Percentiles rank a stretch among this genome's conserved stretches.
Evolutionary conservation across 169 alveolate species (phyloP).

Genomic region (Babesia divergens): DNA sequence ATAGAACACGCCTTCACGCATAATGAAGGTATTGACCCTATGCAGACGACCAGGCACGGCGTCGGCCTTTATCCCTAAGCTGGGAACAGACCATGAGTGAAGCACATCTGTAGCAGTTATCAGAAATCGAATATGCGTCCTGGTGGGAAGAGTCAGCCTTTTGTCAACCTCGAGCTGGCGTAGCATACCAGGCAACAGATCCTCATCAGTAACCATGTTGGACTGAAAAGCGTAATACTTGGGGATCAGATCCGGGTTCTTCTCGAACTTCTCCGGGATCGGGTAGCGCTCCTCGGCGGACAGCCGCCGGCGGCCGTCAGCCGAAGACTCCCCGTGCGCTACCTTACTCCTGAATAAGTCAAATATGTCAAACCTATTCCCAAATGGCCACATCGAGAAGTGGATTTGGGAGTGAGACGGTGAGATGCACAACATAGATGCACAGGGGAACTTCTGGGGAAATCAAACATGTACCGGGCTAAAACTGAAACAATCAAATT

Average conservation of each 20-base stretch:
- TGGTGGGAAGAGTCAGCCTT: conserved; percentile 84
- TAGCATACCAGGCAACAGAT: conserved; percentile 81
- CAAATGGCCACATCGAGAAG: conserved; percentile 32
- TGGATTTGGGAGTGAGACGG: not conserved
- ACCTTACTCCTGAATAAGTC: conserved; percentile 8
- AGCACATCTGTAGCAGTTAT: conserved; percentile 84
- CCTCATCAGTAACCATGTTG: conserved; percentile 78
- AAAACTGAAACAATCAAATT: not conserved
- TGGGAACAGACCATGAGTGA: conserved; percentile 80
- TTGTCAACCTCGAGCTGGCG: conserved; percentile 85
- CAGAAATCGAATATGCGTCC: conserved; percentile 85
- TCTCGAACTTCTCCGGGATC: conserved; percentile 68
- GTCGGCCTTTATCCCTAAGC: conserved; percentile 87
- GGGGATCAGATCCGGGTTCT: conserved; percentile 77
- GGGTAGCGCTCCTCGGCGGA: conserved; percentile 70
- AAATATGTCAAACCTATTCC: conserved; percentile 3
- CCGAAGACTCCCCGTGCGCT: conserved; percentile 39
- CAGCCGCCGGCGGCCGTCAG: conserved; percentile 8
- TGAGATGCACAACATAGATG: not conserved
- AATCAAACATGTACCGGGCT: not conserved
- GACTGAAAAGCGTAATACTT: conserved; percentile 77
- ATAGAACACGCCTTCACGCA: conserved; percentile 89
- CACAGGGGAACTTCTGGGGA: not conserved
- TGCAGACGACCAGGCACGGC: conserved; percentile 88
- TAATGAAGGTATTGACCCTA: conserved; percentile 82